Evolutionary conservation across 306 rosid species (phyloP).

Genomic region (Inga laurina): DNA sequence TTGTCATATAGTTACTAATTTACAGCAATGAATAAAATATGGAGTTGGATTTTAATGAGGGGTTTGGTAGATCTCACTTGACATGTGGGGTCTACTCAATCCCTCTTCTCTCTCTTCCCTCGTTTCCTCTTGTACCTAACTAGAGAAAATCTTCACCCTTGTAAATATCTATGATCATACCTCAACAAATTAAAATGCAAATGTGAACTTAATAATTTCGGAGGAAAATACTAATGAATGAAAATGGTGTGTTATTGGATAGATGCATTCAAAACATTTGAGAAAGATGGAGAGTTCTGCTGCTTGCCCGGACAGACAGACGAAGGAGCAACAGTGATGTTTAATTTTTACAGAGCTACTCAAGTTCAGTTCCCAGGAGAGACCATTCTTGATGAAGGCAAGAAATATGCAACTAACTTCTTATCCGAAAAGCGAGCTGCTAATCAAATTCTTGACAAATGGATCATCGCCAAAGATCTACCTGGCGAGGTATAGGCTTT

Average conservation of each 20-base stretch:
- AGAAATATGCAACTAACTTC: conserved; percentile 43
- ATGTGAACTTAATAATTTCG: not conserved
- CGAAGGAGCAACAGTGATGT: conserved; percentile 64
- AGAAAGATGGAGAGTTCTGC: conserved; percentile 53
- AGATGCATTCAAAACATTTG: conserved; percentile 59
- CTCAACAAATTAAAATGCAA: not conserved
- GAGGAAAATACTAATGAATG: not conserved
- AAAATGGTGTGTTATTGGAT: not conserved
- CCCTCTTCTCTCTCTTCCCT: not conserved
- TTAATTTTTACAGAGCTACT: conserved; percentile 56
- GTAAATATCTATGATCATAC: not conserved
- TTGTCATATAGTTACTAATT: not conserved
- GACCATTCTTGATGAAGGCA: conserved; percentile 52
- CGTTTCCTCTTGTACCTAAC: not conserved
- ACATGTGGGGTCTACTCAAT: not conserved
- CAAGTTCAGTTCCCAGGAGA: conserved; percentile 59
- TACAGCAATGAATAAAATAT: no score
- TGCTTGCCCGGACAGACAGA: conserved; percentile 64
- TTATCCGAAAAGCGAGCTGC: conserved; percentile 48
- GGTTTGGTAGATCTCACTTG: not conserved
- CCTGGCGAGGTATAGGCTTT: conserved; percentile 58
- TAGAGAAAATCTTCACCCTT: not conserved
- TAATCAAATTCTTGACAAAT: conserved; percentile 57
- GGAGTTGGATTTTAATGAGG: not conserved
- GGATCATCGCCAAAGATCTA: conserved; percentile 64